A percentile compares a stretch with the other conserved stretches of the same genome.
Evolutionary conservation across 2,329 filamentous ascomycete genomes (phyloP).

Genomic region (Pyrenochaeta sp.): DNA sequence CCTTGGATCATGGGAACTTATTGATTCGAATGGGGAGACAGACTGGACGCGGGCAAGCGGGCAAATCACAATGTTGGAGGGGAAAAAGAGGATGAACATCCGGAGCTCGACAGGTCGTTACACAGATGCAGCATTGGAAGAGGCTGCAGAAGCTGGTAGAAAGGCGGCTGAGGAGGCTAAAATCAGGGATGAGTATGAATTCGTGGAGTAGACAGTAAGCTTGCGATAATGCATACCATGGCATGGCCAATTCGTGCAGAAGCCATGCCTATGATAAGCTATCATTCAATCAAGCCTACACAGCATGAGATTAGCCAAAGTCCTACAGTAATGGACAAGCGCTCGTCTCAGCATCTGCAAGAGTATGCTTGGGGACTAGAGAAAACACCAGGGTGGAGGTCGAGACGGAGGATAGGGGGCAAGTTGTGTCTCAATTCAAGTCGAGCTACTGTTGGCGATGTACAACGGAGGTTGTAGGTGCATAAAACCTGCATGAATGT

Average conservation of each 20-base stretch:
- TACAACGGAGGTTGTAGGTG: too few species aligned
- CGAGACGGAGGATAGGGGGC: neutral
- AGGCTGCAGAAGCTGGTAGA: neutral
- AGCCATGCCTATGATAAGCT: too few species aligned
- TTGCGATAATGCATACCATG: too few species aligned
- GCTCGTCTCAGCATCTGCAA: too few species aligned
- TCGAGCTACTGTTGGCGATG: too few species aligned
- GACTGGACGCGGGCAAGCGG: neutral
- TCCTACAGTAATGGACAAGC: too few species aligned
- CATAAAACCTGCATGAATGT: too few species aligned
- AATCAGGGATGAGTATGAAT: neutral
- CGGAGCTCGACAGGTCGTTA: neutral
- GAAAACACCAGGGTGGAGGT: neutral
- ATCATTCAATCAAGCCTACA: too few species aligned
- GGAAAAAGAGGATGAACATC: neutral
- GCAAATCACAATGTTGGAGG: neutral
- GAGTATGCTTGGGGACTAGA: neutral
- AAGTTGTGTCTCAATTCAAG: too few species aligned
- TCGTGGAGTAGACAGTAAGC: neutral
- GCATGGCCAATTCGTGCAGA: too few species aligned
- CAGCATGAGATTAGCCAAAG: too few species aligned
- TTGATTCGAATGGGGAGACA: neutral
- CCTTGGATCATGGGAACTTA: constrained; percentile 8
- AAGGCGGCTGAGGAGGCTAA: neutral
- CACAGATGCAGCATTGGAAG: neutral